Evolutionary conservation across 495 filamentous ascomycete species (phyloP).

Genomic region (Podospora fimiseda): DNA sequence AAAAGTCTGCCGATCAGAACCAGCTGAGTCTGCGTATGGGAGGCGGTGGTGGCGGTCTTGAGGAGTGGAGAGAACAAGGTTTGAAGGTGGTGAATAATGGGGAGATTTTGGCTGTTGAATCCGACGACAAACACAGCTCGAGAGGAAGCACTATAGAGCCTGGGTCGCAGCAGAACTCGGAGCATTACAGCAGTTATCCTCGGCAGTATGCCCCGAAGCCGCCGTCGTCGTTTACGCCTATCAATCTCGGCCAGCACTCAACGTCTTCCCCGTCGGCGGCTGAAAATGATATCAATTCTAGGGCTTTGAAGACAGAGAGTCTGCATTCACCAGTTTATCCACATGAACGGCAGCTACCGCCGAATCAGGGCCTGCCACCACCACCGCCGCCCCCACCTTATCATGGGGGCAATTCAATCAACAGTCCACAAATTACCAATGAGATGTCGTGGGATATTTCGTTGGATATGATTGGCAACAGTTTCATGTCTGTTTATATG

Average conservation of each 20-base stretch:
- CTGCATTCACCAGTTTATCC: too few relatives aligned
- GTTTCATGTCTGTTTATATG: conserved; percentile 4
- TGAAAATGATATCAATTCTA: conserved; percentile 2
- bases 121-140: conserved; percentile 25
- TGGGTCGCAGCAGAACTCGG: conserved; percentile 17
- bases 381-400: too few relatives aligned
- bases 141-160: conserved; percentile 28
- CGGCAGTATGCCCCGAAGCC: conserved; percentile 23
- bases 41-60: conserved; percentile 58
- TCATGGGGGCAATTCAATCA: too few relatives aligned
- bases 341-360: too few relatives aligned
- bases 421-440: too few relatives aligned
- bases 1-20: conserved; percentile 2
- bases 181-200: conserved; percentile 15
- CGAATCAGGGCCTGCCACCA: too few relatives aligned
- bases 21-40: conserved; percentile 39
- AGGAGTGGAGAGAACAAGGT: conserved; percentile 56
- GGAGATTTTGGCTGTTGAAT: conserved; percentile 25
- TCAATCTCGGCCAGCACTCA: conserved; percentile 34
- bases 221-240: conserved; percentile 44
- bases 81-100: conserved; percentile 38
- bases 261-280: conserved; percentile 20
- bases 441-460: too few relatives aligned
- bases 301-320: conserved; percentile 3
- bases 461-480: conserved; percentile 8